Percentiles rank a stretch among this genome's conserved stretches.
Conservation (phyloP, 2,329 filamentous ascomycete species). For the Cladophialophora chaetospira region DNA sequence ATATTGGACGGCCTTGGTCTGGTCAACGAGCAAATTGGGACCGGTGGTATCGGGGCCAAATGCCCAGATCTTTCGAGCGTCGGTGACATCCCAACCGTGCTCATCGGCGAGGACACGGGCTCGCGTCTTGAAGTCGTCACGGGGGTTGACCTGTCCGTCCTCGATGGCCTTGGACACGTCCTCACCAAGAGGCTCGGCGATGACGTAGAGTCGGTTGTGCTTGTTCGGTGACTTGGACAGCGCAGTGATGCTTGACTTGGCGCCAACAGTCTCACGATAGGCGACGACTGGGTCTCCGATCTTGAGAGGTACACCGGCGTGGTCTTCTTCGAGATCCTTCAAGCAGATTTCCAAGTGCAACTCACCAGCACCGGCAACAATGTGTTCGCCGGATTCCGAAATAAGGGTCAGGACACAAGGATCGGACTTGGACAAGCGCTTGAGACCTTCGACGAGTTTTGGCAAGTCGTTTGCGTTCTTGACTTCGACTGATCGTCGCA, state of each 20-base stretch:
- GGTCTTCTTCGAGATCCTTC: constrained; percentile 99
- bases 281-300: constrained; percentile 97
- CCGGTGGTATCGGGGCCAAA: constrained; percentile 98
- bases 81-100: constrained; percentile 98
- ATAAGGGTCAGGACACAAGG: constrained; percentile 94
- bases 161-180: constrained; percentile 91
- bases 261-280: constrained; percentile 94
- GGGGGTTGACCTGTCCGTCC: constrained; percentile 83
- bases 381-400: constrained; percentile 93
- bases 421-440: constrained; percentile 99
- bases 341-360: constrained; percentile 99
- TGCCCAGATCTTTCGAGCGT: constrained; percentile 99
- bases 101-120: constrained; percentile 95
- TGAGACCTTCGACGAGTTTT: constrained; percentile 99
- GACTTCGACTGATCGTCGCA: constrained; percentile 97
- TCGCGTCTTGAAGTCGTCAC: constrained; percentile 99
- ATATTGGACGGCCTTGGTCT: constrained; percentile 99
- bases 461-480: constrained; percentile 99
- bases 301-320: constrained; percentile 96
- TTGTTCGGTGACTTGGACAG: constrained; percentile 99
- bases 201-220: constrained; percentile 99
- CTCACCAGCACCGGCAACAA: constrained; percentile 99
- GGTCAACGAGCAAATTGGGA: constrained; percentile 97
- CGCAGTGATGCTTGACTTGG: constrained; percentile 87
- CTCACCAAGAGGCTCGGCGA: constrained; percentile 86